Evolutionary conservation across 768 basidiomycete species (phyloP), one percentile per base, ranked within the genome.

Genomic region (Termitomyces sp.): DNA sequence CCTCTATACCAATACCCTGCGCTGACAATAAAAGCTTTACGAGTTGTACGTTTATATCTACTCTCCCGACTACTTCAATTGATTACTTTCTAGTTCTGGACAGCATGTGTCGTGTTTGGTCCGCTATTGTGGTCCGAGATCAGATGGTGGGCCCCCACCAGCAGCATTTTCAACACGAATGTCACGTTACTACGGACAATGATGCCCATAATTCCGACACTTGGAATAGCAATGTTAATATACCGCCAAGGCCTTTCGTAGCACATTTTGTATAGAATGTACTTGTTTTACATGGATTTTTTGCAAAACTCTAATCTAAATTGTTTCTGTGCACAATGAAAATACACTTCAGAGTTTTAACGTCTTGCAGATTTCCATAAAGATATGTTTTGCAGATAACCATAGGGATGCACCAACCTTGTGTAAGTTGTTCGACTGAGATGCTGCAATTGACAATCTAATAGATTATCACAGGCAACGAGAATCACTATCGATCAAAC

Each of bases 71-170:
- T 20, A 8, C 6, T 36, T 13, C n/a, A 22, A 35, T 18, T 53
- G 30, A 43, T 43, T 30, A n/a, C 18, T 44, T 18, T 60, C 36
- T 67, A 94, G 90, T 89, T 98, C 70, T 95, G 86, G 84, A 93
- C 88, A 2, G 95, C 95, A 0, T 89, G 87, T 58, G 70, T 93
- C n/a, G 93, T 98, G 1, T 87, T 98, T 63, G 75, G 90, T 9
- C 95, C 95, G 0, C 76, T 96, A 30, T 71, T 98, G 10, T 96
- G 92, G 92, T 81, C 85, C 10, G 95, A 98, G 71, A 77, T 95
- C 32, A 75, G 85, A 30, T 90, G 87, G 86, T 89, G 86, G 85
- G 67, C 75, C 8, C 73, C 77, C 20, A 53, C 60, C 13, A 57
- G 55, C 26, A 58, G 22, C n/a, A 36, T 36, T 10, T 28, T n/a